Conservation (phyloP, 73 alveolate genomes). For the Blepharisma japonicum region DNA sequence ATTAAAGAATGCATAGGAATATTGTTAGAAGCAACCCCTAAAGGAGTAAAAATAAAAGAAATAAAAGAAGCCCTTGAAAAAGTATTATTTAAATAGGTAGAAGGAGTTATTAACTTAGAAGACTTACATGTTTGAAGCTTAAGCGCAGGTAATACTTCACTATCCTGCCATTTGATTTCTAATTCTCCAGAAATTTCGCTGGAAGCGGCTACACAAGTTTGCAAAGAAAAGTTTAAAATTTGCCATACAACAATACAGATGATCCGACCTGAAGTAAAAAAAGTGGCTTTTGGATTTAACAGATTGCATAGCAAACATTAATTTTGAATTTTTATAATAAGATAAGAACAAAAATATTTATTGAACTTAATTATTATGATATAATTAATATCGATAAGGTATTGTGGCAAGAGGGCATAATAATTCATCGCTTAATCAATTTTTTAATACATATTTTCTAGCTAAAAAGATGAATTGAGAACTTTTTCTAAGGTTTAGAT, state of each 20-base stretch:
- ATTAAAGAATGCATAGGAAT: constrained; percentile 86
- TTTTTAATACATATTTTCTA: too few species aligned
- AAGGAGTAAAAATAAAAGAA: constrained; percentile 37
- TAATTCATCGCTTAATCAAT: too few species aligned
- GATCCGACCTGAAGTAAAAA: too few species aligned
- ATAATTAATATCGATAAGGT: too few species aligned
- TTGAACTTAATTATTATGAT: too few species aligned
- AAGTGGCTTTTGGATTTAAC: too few species aligned
- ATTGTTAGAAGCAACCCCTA: constrained; percentile 92
- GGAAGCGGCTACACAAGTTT: not conserved
- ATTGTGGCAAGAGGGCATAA: too few species aligned
- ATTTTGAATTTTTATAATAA: too few species aligned
- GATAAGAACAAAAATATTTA: too few species aligned
- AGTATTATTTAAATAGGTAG: constrained; percentile 31
- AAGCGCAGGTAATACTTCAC: constrained; percentile 71
- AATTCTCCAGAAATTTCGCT: constrained; percentile 3
- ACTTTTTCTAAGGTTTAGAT: too few species aligned
- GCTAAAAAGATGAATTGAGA: too few species aligned
- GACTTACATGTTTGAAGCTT: constrained; percentile 94
- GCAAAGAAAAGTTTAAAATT: constrained; percentile 12
- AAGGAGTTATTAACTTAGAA: constrained; percentile 72
- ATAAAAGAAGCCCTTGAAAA: constrained; percentile 24
- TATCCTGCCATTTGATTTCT: constrained; percentile 62
- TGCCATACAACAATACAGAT: constrained; percentile 2
- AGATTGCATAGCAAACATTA: too few species aligned